Evolutionary conservation across 1,284 basidiomycete species (phyloP), one percentile per base, ranked within the genome.

Genomic region (Leccinum solheimii): DNA sequence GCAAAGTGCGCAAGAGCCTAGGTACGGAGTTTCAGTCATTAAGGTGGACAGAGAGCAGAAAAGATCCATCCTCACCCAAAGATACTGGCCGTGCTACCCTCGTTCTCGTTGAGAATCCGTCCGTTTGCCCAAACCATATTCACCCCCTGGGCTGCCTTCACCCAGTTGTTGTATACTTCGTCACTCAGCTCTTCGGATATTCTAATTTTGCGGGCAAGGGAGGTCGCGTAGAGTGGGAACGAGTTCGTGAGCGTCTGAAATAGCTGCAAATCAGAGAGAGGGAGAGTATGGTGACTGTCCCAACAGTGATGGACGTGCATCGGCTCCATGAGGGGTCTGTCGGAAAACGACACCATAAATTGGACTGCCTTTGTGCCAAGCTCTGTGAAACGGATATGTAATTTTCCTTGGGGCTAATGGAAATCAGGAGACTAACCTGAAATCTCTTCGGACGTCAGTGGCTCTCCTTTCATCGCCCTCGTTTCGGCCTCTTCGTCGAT

Each of bases 61-160:
- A 27, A 54, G 14, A 49, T n/a, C 1, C 62, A 54, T 9, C 2
- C 62, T 48, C 19, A 85, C 86, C 82, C 82, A 63, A 92, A 90
- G 5, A 74, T 71, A 26, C 63, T 53, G 3, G 61, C 72, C 0
- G 89, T 83, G 59, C 87, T 87, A 64, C 93, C 77, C 49, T 95
- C 91, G 34, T 81, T 83, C 45, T 85, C 82, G 1, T 79, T 74
- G 10, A 96, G 68, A 4, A 75, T 67, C 3, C 85, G 79, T 0
- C 95, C 95, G 67, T 97, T 97, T 36, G 96, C 74, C 88, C 91
- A 95, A 38, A 89, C 79, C 67, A 81, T 74, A 68, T 78, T 88
- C 27, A 78, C 65, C 1, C 90, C 91, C 23, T 77, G 77, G 58
- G 82, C 78, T 9, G 78, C 82, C 66, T 80, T 85, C 19, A 75